These are phyloP conservation scores for Xylaria sp. DNA, from an alignment of 495 filamentous ascomycete genomes.

Conservation along the genomic window DNA sequence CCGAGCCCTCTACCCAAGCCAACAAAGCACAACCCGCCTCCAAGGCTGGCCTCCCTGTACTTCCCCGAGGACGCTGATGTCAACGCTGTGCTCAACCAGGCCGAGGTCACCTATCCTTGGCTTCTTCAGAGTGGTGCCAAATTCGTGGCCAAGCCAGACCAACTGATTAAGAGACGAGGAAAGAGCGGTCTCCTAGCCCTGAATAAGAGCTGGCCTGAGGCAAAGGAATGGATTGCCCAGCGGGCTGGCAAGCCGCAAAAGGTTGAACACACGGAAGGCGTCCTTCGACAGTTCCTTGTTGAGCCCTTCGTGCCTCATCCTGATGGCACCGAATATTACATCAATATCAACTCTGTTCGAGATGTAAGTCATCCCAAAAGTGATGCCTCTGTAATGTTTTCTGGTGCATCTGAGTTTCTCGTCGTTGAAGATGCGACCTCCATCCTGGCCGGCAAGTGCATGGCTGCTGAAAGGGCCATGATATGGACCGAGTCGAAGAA, in stretches of 20 bases:
- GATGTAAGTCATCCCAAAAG: slow-evolving; percentile 66
- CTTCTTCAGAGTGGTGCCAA: slow-evolving; percentile 79
- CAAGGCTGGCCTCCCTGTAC: slow-evolving; percentile 88
- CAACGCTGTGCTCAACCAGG: slow-evolving; percentile 89
- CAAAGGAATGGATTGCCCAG: slow-evolving; percentile 89
- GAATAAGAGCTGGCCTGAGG: slow-evolving; percentile 97
- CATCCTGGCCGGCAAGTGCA: slow-evolving; percentile 30
- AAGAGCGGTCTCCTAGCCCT: slow-evolving; percentile 97
- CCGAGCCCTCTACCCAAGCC: slow-evolving; percentile 88
- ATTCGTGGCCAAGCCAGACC: slow-evolving; percentile 99
- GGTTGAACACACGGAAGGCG: slow-evolving; percentile 90
- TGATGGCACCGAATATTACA: slow-evolving; percentile 94
- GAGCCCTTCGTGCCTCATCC: slow-evolving; percentile 98
- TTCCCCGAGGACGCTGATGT: slow-evolving; percentile 89
- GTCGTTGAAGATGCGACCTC: slow-evolving; percentile 13
- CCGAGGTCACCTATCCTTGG: slow-evolving; percentile 95
- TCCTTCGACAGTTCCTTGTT: slow-evolving; percentile 92
- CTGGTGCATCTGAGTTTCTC: slow-evolving; percentile 23
- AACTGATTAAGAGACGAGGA: slow-evolving; percentile 98
- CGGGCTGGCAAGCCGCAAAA: slow-evolving; percentile 88
- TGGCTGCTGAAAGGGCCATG: slow-evolving; percentile 15
- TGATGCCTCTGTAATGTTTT: neutral
- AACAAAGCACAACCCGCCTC: slow-evolving; percentile 87
- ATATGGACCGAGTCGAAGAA: neutral
- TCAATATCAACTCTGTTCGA: slow-evolving; percentile 93